Base-by-base conservation (phyloP, 306 rosid genomes). In the Ormosia semicastrata region DNA sequence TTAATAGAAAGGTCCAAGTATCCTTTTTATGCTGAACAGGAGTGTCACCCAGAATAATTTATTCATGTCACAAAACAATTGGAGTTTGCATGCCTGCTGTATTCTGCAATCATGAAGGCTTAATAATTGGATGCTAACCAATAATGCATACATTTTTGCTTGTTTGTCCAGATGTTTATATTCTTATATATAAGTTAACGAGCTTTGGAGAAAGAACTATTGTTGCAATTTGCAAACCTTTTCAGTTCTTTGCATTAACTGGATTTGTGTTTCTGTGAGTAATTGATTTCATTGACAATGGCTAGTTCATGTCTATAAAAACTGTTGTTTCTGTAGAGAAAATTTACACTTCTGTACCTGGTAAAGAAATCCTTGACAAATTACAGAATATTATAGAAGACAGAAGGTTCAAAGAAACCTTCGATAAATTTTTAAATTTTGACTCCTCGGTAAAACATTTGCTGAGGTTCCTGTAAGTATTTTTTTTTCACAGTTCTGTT, bases 401-500 rank as follows among this genome's bases (percentile, higher is more conserved):
- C 82, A 80, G 66, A 71, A 86, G 78, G 85, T 91, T 89, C 77
- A 93, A 82, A 76, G 93, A 89, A 81, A 81, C 85, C 69, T 76
- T 93, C 62, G 74, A 59, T 52, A 60, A 88, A 33, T 87, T 58
- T 75, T 78, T 86, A 87, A 86, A 79, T 64, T 13, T 54, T 69
- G 95, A 91, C 86, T 88, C 94, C 34, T 78, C 92, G 7, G 89
- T 89, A 80, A 90, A 89, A 68, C 90, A 87, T 82, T 85, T 95
- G 64, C 59, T 90, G 77, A 89, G 86, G 89, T 92, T 90, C 88
- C 86, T 92, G 98, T 93, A 79, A 91, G 99, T 90, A 74, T 56
- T 57, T 83, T 24, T 24, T 64, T 66, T 80, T 85, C 40, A 59
- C 60, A 59, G 73, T 47, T 65, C 30, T 15, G 75, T 82, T 41